phyloP scores from a whole-genome alignment of 2,329 filamentous ascomycete species.

The Fusarium proliferatum region DNA sequence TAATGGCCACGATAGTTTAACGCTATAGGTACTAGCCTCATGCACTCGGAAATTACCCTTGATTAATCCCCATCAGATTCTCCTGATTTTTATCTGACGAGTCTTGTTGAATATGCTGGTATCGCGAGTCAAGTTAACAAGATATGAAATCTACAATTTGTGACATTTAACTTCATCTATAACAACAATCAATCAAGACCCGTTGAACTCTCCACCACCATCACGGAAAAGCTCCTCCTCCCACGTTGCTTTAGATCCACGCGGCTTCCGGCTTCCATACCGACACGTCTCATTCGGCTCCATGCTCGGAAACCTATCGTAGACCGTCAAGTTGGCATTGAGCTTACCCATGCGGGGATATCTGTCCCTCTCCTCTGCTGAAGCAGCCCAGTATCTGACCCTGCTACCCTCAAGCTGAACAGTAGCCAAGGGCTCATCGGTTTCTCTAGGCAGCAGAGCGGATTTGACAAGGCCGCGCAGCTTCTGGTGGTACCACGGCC shows the following conservation, averaged over 20 bases:
- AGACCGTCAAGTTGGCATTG: not conserved
- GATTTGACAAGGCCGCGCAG: not conserved
- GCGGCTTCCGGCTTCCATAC: not conserved
- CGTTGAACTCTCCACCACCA: not conserved
- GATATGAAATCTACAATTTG: fast-evolving
- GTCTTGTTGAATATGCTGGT: too few species aligned
- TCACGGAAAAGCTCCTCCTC: constrained; percentile 12
- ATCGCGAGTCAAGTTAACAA: too few species aligned
- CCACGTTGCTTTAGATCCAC: not conserved
- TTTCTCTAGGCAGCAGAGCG: fast-evolving
- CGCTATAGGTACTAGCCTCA: not conserved
- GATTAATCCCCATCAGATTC: not conserved
- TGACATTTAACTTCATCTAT: too few species aligned
- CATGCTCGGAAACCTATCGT: not conserved
- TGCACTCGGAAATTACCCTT: not conserved
- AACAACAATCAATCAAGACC: not conserved
- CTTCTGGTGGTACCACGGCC: constrained; percentile 1
- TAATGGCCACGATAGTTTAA: not conserved
- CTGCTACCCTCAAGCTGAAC: not conserved
- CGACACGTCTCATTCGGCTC: not conserved
- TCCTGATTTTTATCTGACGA: not conserved
- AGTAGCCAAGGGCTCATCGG: not conserved
- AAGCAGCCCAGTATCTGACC: constrained; percentile 9
- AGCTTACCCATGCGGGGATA: not conserved
- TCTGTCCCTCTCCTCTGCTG: not conserved